phyloP scores from a whole-genome alignment of 2,329 filamentous ascomycete species.

The Trichophyton verrucosum region DNA sequence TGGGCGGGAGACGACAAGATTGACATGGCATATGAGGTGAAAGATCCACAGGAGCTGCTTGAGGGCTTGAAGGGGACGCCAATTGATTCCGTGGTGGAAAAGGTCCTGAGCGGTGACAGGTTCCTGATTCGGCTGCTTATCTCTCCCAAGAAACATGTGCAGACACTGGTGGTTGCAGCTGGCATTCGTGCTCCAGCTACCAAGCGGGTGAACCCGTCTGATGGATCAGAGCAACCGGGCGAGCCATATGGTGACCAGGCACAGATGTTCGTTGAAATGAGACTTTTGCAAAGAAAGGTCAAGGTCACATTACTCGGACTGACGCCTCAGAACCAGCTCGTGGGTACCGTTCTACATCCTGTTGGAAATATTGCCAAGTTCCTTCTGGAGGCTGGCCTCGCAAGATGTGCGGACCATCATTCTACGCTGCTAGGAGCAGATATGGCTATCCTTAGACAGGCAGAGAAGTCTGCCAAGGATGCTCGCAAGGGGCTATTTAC shows the following conservation, averaged over 20 bases:
- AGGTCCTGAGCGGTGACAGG: constrained; percentile 81
- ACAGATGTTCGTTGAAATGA: constrained; percentile 70
- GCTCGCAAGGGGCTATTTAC: constrained; percentile 69
- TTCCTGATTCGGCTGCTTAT: constrained; percentile 72
- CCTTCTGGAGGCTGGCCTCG: constrained; percentile 75
- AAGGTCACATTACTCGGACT: constrained; percentile 72
- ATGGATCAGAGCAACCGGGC: constrained; percentile 66
- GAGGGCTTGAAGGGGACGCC: constrained; percentile 75
- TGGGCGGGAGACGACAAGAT: constrained; percentile 60
- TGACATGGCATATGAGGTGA: constrained; percentile 68
- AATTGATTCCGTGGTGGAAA: constrained; percentile 77
- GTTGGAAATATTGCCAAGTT: constrained; percentile 88
- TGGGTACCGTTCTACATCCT: constrained; percentile 76
- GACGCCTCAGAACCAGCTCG: constrained; percentile 82
- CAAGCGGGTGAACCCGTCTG: constrained; percentile 65
- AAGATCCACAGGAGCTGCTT: constrained; percentile 61
- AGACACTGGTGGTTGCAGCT: constrained; percentile 79
- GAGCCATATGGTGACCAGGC: constrained; percentile 88
- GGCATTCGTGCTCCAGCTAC: constrained; percentile 85
- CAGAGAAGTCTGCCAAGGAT: constrained; percentile 74
- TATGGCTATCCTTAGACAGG: constrained; percentile 73
- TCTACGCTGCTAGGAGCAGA: constrained; percentile 79
- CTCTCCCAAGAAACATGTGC: constrained; percentile 69
- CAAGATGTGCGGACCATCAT: constrained; percentile 89
- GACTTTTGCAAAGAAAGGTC: constrained; percentile 75